Base-by-base conservation (phyloP, 2,329 filamentous ascomycete species). In the Alternaria infectoria region DNA sequence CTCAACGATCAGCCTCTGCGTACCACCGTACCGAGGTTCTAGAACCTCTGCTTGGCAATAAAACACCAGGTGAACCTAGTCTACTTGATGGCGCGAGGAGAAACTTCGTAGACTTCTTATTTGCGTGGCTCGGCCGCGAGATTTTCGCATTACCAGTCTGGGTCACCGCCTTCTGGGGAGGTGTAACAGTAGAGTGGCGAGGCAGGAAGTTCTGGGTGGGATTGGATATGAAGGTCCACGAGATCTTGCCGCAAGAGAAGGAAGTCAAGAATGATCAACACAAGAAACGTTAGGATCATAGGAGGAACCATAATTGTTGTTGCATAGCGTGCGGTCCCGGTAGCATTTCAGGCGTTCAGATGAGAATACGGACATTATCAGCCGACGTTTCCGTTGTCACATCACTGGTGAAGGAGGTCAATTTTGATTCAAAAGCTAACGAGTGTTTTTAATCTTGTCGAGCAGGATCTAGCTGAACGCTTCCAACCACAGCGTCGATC, bases 81-180 rank as follows among this genome's bases (percentile, higher is more conserved):
- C 49, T 78, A 6, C 64, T 74, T 2, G 63, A 54, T 75, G 82
- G 71, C 73, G 83, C 74, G 64, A 82, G 80, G 55, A 84, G 92
- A 40, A 81, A 85, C 0, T 91, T 96, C 60, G 67, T 79, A 0
- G 86, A 91, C 68, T 99, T 93, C 92, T 75, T 96, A 5, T 77
- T 86, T 6, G 91, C 94, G 0, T 99, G 96, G 96, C 71, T 97
- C 0, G 93, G 91, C 0, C 86, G 96, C 30, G 96, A 99, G 80
- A 68, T 88, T 0, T 83, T 97, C 9, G 94, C 96, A 0, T 83
- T 97, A 49, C 94, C 94, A 0, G 91, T 99, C 62, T 99, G 96
- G 96, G 83, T 88, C 0, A 93, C 91, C 88, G 96, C 96, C 1
- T 92, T 97, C 19, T 88, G 93, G 70, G 90, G 95, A n/a, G 96